Evolutionary conservation across 805 yeast species (phyloP), one percentile per base, ranked within the genome.

Genomic region (Monosporozyma yasuniensis): DNA sequence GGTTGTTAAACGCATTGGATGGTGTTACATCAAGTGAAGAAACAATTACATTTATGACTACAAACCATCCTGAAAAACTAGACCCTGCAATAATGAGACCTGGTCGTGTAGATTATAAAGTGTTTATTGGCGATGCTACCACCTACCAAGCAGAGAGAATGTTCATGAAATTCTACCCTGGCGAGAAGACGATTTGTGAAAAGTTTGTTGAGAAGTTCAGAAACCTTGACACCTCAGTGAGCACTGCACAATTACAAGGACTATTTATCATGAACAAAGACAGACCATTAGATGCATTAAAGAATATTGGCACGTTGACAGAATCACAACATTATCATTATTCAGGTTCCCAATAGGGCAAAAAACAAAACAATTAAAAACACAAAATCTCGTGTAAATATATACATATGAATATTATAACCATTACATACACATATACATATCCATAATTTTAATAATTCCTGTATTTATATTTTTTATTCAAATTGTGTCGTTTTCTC

Each of bases 1-100:
- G 99, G 0, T 72, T 93, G 44, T 71, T 93, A 52, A 93, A 93
- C 64, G 96, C 99, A 0, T 72, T 93, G 45, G 99, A 93, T 66
- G 99, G 99, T 44, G 98, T 93, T 16, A 93, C 98, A 3, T 87
- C 96, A 27, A 96, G 97, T 1, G 99, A 93, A 63, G 98, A 93
- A 63, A 84, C 96, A 44, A 76, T 93, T 32, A 91, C 97, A 0
- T 93, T 93, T 67, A 93, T 93, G 99, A 93, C 99, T 19, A 91
- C 99, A 19, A 93, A 93, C 67, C 99, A 93, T 62, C 96, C 97
- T 0, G 98, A 93, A 54, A 80, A 80, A 54, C 72, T 93, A 37
- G 99, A 93, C 61, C 88, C 96, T 1, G 99, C 99, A 0, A 75
- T 93, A 42, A 70, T 93, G 64, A 76, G 99, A 56, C 99, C 99